Evolutionary conservation across 2,329 filamentous ascomycete genomes (phyloP), one percentile per base, ranked within the genome.

Genomic region (Phyllosticta paracitricarpa): DNA sequence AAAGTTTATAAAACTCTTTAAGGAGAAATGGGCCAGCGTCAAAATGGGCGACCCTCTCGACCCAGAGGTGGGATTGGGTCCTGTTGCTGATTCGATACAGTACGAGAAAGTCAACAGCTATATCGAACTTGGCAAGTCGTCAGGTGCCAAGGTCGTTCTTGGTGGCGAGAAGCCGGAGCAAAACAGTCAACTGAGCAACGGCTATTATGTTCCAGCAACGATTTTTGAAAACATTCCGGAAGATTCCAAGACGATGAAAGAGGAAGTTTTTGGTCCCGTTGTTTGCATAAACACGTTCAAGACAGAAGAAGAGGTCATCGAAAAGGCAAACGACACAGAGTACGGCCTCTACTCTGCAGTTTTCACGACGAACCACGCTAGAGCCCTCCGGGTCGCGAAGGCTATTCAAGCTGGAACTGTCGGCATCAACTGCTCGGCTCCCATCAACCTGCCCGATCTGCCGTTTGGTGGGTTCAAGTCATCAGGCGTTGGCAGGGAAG

Each of bases 1-100:
- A 33, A 77, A 83, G 59, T 91, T 91, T 68, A 72, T 90, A 56
- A 73, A 78, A 0, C 63, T 63, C 2, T 69, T 71, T 55, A 63
- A 65, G 10, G 59, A 62, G 9, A 19, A 64, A 19, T 67, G 66
- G 7, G 62, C 60, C 17, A 59, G 51, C 10, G 60, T 68, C 25
- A 65, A 55, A 30, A 30, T 69, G n/a, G 69, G 68, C 9, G 64
- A 67, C 33, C 66, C 68, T 6, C 66, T 63, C 22, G 56, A 40
- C 14, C 17, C 61, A 1, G 64, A 62, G 14, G 66, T 62, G 4
- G 66, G 66, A 9, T 66, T 69, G 19, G 69, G 69, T 2, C 69
- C 69, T 2, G 65, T 68, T 51, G 69, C 66, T 1, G 68, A 70
- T 48, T 65, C 64, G 52, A 54, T 48, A 30, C 69, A 71, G 62